These are phyloP conservation scores for Phytopythium litorale DNA, from an alignment of 352 stramenopile species.

Conservation along the genomic window DNA sequence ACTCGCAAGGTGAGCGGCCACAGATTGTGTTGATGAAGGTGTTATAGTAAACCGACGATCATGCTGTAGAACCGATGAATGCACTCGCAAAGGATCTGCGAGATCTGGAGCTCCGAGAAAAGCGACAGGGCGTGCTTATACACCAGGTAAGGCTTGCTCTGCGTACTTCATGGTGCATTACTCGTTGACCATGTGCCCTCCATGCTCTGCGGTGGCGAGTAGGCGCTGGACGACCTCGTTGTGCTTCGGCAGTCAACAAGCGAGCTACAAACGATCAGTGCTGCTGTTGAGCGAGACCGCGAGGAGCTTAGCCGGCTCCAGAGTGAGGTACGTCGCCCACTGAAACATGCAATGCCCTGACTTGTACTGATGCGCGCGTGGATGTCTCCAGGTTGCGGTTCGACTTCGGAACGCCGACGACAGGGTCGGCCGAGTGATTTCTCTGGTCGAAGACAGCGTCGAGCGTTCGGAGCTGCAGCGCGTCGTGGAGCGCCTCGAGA, in stretches of 20 bases:
- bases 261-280: slow-evolving; percentile 29
- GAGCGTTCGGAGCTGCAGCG: slow-evolving; percentile 35
- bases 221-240: slow-evolving; percentile 23
- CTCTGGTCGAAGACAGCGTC: slow-evolving; percentile 25
- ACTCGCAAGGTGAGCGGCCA: slow-evolving; percentile 30
- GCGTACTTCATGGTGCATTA: neutral
- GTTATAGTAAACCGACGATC: neutral
- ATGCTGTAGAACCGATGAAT: slow-evolving; percentile 28
- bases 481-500: slow-evolving; percentile 36
- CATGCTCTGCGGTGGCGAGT: neutral
- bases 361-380: neutral
- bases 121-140: slow-evolving; percentile 36
- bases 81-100: slow-evolving; percentile 31
- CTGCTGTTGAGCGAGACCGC: slow-evolving; percentile 23
- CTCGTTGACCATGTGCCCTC: too few relatives aligned
- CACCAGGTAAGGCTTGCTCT: slow-evolving; percentile 25
- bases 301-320: slow-evolving; percentile 13
- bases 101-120: slow-evolving; percentile 37
- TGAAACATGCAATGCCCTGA: neutral
- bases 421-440: slow-evolving; percentile 31
- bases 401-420: slow-evolving; percentile 33
- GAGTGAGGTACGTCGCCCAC: slow-evolving; percentile 12
- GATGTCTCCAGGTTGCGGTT: slow-evolving; percentile 13
- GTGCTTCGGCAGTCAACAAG: slow-evolving; percentile 22
- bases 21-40: neutral